Percentiles rank a stretch among this genome's conserved stretches.
Conservation (phyloP, 2,329 filamentous ascomycete genomes). For the Raffaelea ambrosiae region DNA sequence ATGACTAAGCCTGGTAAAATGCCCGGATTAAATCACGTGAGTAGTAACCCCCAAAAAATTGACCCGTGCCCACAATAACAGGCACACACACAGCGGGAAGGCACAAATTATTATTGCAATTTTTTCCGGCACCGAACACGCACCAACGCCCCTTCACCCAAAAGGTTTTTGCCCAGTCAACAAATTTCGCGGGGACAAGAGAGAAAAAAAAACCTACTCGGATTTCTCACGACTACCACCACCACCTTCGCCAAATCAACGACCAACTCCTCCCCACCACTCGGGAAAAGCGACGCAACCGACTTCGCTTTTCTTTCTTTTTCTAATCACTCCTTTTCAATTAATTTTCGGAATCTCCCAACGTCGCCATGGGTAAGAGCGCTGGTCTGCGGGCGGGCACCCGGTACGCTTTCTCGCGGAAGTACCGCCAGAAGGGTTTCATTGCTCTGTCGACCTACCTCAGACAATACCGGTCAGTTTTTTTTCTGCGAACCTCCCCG, state of each 20-base stretch:
- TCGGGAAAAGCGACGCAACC: too few species aligned
- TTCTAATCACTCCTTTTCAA: neutral
- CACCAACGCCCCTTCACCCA: too few species aligned
- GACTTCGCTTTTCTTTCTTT: neutral
- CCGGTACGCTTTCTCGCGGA: constrained; percentile 88
- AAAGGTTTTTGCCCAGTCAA: constrained; percentile 10
- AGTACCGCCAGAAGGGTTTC: constrained; percentile 92
- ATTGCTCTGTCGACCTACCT: constrained; percentile 94
- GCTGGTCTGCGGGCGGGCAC: constrained; percentile 81
- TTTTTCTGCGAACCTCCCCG: neutral
- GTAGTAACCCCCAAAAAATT: too few species aligned
- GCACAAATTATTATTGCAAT: constrained; percentile 5
- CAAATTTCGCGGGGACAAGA: constrained; percentile 8
- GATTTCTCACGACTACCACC: constrained; percentile 1
- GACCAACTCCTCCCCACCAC: constrained; percentile 1
- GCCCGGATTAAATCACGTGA: too few species aligned
- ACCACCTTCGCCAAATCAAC: neutral
- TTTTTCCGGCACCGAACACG: neutral
- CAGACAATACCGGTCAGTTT: constrained; percentile 75
- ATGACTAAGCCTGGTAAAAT: neutral
- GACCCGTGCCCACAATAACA: constrained; percentile 10
- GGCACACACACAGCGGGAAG: too few species aligned
- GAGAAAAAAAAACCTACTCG: too few species aligned
- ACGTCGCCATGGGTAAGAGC: constrained; percentile 66
- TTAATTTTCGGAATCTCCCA: constrained; percentile 20